Base-by-base conservation (phyloP, 208 protist species). In the Wallacemonas sp. region DNA sequence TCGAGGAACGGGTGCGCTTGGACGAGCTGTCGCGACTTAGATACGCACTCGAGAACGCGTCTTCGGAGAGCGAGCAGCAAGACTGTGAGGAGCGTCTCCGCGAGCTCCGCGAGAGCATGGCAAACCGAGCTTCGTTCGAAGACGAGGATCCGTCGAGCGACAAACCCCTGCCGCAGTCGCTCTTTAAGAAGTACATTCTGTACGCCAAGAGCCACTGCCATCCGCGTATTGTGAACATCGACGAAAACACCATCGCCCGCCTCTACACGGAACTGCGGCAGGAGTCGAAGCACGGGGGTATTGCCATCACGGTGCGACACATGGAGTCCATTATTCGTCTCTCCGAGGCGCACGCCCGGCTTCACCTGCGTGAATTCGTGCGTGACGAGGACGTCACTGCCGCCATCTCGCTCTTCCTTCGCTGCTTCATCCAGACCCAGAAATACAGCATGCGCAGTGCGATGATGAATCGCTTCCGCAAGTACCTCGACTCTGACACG, bases 271-370 rank as follows among this genome's bases (percentile, higher is more conserved):
- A 99, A 51, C 86, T 99, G 54, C 88, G 99, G 46, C 78, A 94
- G 64, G 97, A 99, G 69, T 88, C 88, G 14, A 88, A 86, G 72
- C 88, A 93, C 47, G 93, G 95, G 42, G 97, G 98, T 54, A 90
- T 98, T 12, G 77, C 95, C 2, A 99, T 99, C 72, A 99, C 98
- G 0, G 98, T 99, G 53, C 90, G 99, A 27, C 97, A 99, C 76
- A 89, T 99, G 62, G 99, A 99, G 88, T 98, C 97, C 0, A 94
- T 99, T 28, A 95, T 99, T 39, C 92, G 99, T 51, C 91, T 99
- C 45, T 84, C 98, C 15, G 98, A 99, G 87, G 97, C 98, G 0
- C 93, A 98, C 74, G 99, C 98, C 0, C 85, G 94, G 39, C 91
- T 99, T 79, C 97, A 99, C 70, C 86, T 99, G 30, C 88, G 97